Conservation (phyloP, 805 yeast species). For the Teunomyces cretensis region DNA sequence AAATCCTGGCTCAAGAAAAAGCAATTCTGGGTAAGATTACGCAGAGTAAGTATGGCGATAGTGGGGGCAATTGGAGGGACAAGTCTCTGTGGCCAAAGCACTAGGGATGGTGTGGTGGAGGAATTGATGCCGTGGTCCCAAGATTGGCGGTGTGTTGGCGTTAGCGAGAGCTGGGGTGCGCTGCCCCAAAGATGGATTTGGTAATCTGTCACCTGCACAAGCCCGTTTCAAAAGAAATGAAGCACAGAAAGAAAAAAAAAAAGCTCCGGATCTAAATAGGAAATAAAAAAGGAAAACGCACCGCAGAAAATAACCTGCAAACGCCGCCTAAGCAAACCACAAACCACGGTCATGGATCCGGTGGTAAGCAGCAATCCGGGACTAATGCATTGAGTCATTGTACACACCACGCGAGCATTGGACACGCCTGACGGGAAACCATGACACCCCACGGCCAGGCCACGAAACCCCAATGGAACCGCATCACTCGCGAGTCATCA, state of each 20-base stretch:
- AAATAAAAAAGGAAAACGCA: slow-evolving; percentile 1
- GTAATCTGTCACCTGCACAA: not conserved
- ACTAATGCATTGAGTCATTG: not conserved
- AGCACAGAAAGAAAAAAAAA: not conserved
- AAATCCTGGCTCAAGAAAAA: not conserved
- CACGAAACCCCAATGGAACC: no score
- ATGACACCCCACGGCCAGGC: no score
- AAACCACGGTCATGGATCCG: not conserved
- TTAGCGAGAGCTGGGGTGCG: no score
- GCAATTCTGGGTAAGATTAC: no score
- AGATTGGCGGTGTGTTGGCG: not conserved
- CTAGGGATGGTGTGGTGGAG: no score
- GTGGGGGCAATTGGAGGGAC: not conserved
- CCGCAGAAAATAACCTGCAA: not conserved
- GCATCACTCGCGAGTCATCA: no score
- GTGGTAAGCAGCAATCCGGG: no score
- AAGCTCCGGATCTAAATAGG: not conserved
- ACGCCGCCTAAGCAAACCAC: no score
- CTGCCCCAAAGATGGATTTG: not conserved
- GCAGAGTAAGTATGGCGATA: no score
- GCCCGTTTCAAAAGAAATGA: slow-evolving; percentile 3
- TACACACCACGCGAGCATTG: not conserved
- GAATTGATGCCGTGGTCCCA: not conserved
- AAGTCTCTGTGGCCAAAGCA: no score
- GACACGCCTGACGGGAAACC: no score